These are phyloP conservation scores for Stylonectria norvegica DNA, from an alignment of 2,329 filamentous ascomycete genomes.

Conservation along the genomic window DNA sequence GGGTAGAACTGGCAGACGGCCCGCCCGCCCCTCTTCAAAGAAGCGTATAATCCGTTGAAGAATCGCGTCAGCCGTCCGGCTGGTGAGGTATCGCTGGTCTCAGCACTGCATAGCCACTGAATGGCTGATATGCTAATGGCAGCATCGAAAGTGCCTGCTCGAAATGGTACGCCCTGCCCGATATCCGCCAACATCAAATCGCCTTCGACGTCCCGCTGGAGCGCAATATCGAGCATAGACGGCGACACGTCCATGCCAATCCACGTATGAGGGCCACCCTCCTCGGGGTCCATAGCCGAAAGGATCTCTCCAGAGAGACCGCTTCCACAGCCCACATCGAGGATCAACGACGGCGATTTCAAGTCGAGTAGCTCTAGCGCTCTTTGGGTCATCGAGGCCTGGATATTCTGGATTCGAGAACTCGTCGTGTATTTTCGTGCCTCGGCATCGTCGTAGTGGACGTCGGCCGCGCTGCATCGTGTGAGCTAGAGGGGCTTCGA, in stretches of 20 bases:
- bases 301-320: conserved; percentile 94
- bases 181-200: conserved; percentile 94
- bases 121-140: conserved; percentile 93
- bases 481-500: conserved; percentile 25
- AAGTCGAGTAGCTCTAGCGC: conserved; percentile 90
- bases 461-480: conserved; percentile 73
- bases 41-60: conserved; percentile 88
- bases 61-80: conserved; percentile 77
- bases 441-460: conserved; percentile 95
- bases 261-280: conserved; percentile 88
- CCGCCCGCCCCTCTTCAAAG: conserved; percentile 75
- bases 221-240: conserved; percentile 93
- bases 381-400: conserved; percentile 89
- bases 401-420: conserved; percentile 92
- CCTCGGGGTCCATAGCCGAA: conserved; percentile 62
- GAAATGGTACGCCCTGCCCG: conserved; percentile 91
- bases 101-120: conserved; percentile 98
- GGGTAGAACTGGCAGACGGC: conserved; percentile 98
- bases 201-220: conserved; percentile 88
- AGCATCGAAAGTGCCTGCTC: conserved; percentile 87
- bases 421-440: conserved; percentile 97
- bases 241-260: conserved; percentile 95
- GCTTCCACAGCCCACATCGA: conserved; percentile 95
- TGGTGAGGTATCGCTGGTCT: conserved; percentile 78
- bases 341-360: conserved; percentile 74